These are phyloP conservation scores for Diaporthe destruens DNA, from an alignment of 2,329 filamentous ascomycete species.

Conservation along the genomic window DNA sequence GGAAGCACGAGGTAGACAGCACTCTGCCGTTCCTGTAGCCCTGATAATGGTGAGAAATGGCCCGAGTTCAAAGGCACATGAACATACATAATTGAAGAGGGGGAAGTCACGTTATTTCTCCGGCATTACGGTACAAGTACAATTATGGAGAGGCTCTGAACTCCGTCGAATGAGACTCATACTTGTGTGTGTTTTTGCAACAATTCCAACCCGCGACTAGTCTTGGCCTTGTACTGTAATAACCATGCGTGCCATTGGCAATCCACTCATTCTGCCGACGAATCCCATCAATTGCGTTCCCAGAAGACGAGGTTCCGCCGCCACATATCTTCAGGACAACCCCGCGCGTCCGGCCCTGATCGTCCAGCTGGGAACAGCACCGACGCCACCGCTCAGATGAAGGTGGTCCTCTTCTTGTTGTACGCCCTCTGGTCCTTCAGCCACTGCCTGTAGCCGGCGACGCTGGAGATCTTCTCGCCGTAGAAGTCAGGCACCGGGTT, in stretches of 20 bases:
- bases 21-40: conserved; percentile 66
- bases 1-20: conserved; percentile 76
- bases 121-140: conserved; percentile 38
- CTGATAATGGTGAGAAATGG: background rate
- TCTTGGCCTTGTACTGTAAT: too few relatives aligned
- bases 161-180: conserved; percentile 43
- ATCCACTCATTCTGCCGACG: background rate
- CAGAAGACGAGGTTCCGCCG: background rate
- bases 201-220: background rate
- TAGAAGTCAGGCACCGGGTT: conserved; percentile 99
- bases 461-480: conserved; percentile 96
- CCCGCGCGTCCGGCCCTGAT: background rate
- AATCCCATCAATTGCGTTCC: background rate
- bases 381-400: conserved; percentile 59
- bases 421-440: conserved; percentile 97
- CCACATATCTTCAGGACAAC: background rate
- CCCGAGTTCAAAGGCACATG: too few relatives aligned
- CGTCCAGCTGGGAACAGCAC: background rate
- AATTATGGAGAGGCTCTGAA: conserved; percentile 48
- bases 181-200: conserved; percentile 36
- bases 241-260: background rate
- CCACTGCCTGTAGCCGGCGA: conserved; percentile 92
- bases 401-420: conserved; percentile 86
- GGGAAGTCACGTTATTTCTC: conserved; percentile 34
- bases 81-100: conserved; percentile 12